A percentile compares a stretch with the other conserved stretches of the same genome.
phyloP scores from a whole-genome alignment of 371 early-diverging fungal species.

The Zopfochytrium polystomum region DNA sequence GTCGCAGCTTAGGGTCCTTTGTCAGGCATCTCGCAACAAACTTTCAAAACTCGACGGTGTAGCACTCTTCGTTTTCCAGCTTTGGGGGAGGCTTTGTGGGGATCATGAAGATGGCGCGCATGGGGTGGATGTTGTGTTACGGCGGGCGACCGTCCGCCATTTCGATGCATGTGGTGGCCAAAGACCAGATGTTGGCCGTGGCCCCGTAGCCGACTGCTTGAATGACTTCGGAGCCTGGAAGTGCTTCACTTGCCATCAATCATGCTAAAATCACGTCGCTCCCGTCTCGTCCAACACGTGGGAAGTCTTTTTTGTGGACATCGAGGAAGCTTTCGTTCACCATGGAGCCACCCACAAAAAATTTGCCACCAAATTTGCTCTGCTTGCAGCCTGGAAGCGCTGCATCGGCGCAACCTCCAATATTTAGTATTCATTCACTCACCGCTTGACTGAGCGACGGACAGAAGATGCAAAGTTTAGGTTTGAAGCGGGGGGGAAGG shows the following conservation, averaged over 20 bases:
- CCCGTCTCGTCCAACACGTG: too few relatives aligned
- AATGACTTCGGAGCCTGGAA: constrained; percentile 53
- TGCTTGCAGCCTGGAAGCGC: too few relatives aligned
- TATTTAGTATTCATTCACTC: too few relatives aligned
- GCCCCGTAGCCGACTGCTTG: constrained; percentile 55
- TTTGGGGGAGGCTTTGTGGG: constrained; percentile 55
- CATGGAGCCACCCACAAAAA: too few relatives aligned
- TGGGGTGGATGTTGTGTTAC: constrained; percentile 55
- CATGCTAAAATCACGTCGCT: constrained; percentile 4
- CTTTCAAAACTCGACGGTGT: constrained; percentile 44
- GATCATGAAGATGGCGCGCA: constrained; percentile 52
- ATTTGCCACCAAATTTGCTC: too few relatives aligned
- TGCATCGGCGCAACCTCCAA: too few relatives aligned
- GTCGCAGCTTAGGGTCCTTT: constrained; percentile 57
- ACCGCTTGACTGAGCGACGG: too few relatives aligned
- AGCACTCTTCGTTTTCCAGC: constrained; percentile 36
- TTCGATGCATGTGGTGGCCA: constrained; percentile 61
- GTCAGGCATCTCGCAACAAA: constrained; percentile 57
- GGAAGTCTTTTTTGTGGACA: too few relatives aligned
- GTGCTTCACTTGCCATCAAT: not conserved
- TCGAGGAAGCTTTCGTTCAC: too few relatives aligned
- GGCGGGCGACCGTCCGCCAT: constrained; percentile 59
- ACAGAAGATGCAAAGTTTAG: too few relatives aligned
- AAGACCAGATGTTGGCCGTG: constrained; percentile 60
- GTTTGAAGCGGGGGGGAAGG: too few relatives aligned